Evolutionary conservation across 2,329 filamentous ascomycete genomes (phyloP), one percentile per base, ranked within the genome.

Genomic region (Penicillium sumatraense): DNA sequence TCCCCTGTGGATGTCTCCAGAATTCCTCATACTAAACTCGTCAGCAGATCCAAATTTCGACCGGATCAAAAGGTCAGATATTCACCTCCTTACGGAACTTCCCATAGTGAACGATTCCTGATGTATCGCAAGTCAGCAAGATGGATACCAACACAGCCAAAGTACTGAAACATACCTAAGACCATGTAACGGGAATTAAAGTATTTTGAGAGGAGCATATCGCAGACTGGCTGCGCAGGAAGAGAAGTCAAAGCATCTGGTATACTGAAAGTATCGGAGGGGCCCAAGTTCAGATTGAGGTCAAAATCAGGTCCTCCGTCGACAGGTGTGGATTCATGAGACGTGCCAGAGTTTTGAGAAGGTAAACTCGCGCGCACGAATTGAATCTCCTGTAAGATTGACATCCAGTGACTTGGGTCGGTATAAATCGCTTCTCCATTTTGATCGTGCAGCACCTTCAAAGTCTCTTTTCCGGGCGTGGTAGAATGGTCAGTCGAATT

Each of bases 131-230:
- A 13, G 13, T 18, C n/a, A 35, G 14, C 35, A 41, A 11, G 5
- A 40, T 2, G 21, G 14, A 23, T 9, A 13, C 18, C 14, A n/a
- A n/a, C n/a, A n/a, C n/a, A 29, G 10, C 14, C 14, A 23, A 44
- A 23, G 38, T 6, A 24, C 20, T 11, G 20, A 3, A 4, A 29
- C 52, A 33, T 23, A 58, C 56, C 56, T 14, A 55, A n/a, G 10
- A 58, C 48, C 56, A 58, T 55, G 21, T 49, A 58, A 5, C 52
- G 38, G 38, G 52, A 54, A 29, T 58, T 58, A n/a, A 58, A 58
- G 26, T 58, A 58, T 18, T 44, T 49, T 5, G 56, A 55, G n/a
- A 58, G 42, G 18, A 58, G 16, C 20, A 58, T 51, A 20, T 58
- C 56, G 14, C 52, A 58, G 11, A 45, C 44, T 8, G 56, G 18